Percentiles rank a stretch among this genome's conserved stretches.
Evolutionary conservation across 768 basidiomycete genomes (phyloP).

Genomic region (Boletus sp.): DNA sequence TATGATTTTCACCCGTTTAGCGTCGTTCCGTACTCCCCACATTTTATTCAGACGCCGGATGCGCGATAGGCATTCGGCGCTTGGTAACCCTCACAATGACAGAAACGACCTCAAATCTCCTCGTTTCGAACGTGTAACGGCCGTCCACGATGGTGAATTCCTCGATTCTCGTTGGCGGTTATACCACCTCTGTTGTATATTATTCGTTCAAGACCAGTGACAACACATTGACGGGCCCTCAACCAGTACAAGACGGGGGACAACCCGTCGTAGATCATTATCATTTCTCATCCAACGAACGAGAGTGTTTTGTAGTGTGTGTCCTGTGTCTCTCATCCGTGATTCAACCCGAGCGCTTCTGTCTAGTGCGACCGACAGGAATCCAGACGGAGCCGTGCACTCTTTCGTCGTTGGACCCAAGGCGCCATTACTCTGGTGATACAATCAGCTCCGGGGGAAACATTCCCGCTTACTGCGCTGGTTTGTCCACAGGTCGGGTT

Average conservation of each 20-base stretch:
- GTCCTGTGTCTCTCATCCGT: background rate
- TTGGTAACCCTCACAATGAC: too few relatives aligned
- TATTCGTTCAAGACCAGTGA: slow-evolving; percentile 58
- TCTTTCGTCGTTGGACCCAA: slow-evolving; percentile 48
- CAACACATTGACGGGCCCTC: slow-evolving; percentile 44
- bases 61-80: too few relatives aligned
- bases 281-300: slow-evolving; percentile 53
- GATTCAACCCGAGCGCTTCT: background rate
- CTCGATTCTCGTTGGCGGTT: slow-evolving; percentile 68
- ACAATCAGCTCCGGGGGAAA: slow-evolving; percentile 49
- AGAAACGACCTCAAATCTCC: too few relatives aligned
- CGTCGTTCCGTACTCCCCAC: too few relatives aligned
- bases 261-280: slow-evolving; percentile 59
- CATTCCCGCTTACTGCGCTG: slow-evolving; percentile 48
- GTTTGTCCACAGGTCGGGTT: slow-evolving; percentile 55
- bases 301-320: slow-evolving; percentile 59
- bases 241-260: slow-evolving; percentile 40
- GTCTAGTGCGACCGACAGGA: slow-evolving; percentile 59
- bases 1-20: too few relatives aligned
- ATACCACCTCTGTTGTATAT: slow-evolving; percentile 54
- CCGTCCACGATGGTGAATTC: slow-evolving; percentile 55
- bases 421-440: slow-evolving; percentile 42
- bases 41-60: too few relatives aligned
- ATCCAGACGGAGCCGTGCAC: slow-evolving; percentile 44
- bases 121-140: background rate